These are phyloP conservation scores for Cornus suecica DNA, from an alignment of 148 eudicot species.

Conservation along the genomic window DNA sequence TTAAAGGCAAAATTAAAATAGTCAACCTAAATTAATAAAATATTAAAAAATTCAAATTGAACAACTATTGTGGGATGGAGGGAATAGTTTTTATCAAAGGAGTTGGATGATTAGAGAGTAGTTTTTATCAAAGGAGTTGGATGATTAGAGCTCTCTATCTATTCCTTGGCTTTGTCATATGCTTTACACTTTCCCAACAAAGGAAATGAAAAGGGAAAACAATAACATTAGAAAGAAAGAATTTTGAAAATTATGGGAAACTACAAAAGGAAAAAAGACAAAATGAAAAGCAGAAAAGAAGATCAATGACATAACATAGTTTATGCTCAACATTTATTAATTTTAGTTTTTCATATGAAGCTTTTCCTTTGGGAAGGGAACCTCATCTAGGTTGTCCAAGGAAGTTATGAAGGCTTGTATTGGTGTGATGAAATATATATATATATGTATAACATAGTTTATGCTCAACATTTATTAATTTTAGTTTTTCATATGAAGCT, in stretches of 20 bases:
- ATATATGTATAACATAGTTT: not conserved
- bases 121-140: constrained; percentile 15
- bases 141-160: constrained; percentile 15
- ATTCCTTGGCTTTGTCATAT: constrained; percentile 44
- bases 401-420: no score
- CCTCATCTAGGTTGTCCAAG: no score
- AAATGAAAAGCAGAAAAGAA: constrained; percentile 6
- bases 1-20: no score
- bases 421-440: no score
- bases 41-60: no score
- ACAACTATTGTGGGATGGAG: no score
- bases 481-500: no score
- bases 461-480: not conserved
- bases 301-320: not conserved
- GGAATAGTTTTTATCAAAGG: no score
- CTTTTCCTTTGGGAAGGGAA: no score
- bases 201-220: constrained; percentile 19
- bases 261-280: not conserved
- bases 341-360: no score
- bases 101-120: no score
- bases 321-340: not conserved
- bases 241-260: not conserved
- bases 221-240: constrained; percentile 5
- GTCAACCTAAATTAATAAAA: no score
- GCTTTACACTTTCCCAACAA: constrained; percentile 50